Base-by-base conservation (phyloP, 768 basidiomycete genomes). In the Ramaria rubella region DNA sequence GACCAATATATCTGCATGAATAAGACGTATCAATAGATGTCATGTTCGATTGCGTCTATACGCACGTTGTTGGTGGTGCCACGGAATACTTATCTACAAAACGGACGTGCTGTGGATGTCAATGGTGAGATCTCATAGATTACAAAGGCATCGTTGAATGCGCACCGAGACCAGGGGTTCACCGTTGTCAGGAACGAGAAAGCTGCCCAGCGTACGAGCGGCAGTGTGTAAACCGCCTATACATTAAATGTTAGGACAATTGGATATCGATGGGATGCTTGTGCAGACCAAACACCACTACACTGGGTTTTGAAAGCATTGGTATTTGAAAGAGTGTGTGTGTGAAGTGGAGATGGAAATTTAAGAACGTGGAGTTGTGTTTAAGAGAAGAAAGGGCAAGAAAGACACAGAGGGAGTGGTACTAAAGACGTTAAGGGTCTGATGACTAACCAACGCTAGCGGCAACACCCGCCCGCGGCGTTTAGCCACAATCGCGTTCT, bases 221-320 rank as follows among this genome's bases (percentile, higher is more conserved):
- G 76, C 86, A 53, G 86, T 88, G 72, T 90, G 90, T 61, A 91
- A 70, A 52, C 90, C 90, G 60, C 90, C 90, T 92, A 61, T 14
- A n/a, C n/a, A 52, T 23, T 5, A 40, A 34, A 36, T 4, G 17
- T 19, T 15, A 27, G 40, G 36, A 9, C 51, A 58, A 36, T 27
- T 29, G 36, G 38, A 54, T 17, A 55, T 36, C 50, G 42, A 44
- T 55, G 29, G 31, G 43, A 56, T 29, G 17, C 24, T 15, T 50
- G 36, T 6, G 69, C 81, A 60, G 58, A 90, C 90, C 90, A 62
- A 90, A 85, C 61, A 92, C 84, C 63, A 92, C 77, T 38, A 79
- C 89, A 69, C 72, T 82, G 14, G 87, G 87, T 60, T 77, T 81
- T 42, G 66, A 67, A 53, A 76, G 63, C 77, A 77, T 78, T 19